phyloP scores from a whole-genome alignment of 768 basidiomycete species.

The Kwoniella dendrophila region DNA sequence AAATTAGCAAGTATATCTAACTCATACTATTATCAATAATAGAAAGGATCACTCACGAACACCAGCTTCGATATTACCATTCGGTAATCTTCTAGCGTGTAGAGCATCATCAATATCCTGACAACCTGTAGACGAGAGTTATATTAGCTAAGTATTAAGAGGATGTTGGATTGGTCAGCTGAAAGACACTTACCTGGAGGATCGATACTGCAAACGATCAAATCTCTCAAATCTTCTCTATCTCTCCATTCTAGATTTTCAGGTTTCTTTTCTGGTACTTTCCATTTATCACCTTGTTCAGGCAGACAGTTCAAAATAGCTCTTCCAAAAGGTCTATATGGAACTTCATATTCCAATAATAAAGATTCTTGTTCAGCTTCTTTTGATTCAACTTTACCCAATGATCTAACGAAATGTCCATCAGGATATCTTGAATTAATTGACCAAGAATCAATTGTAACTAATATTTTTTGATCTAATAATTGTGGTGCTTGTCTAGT shows the following conservation, averaged over 20 bases:
- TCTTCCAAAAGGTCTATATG: conserved; percentile 94
- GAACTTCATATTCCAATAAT: conserved; percentile 90
- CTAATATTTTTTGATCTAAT: conserved; percentile 90
- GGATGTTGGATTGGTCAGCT: background rate
- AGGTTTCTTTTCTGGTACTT: conserved; percentile 75
- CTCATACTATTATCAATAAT: conserved; percentile 1
- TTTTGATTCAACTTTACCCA: conserved; percentile 89
- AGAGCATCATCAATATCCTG: conserved; percentile 98
- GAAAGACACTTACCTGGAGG: conserved; percentile 69
- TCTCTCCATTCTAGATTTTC: conserved; percentile 69
- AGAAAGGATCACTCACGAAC: conserved; percentile 76
- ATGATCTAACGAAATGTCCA: conserved; percentile 90
- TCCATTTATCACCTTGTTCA: conserved; percentile 84
- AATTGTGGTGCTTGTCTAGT: conserved; percentile 91
- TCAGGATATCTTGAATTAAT: conserved; percentile 86
- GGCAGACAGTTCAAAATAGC: conserved; percentile 91
- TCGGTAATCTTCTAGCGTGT: conserved; percentile 81
- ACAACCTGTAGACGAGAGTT: conserved; percentile 64
- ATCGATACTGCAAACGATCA: conserved; percentile 94
- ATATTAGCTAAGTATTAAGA: background rate
- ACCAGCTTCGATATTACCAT: conserved; percentile 94
- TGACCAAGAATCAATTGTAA: conserved; percentile 92
- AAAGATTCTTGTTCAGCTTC: conserved; percentile 95
- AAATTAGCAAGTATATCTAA: conserved; percentile 5
- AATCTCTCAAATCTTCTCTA: conserved; percentile 79